Base-by-base conservation (phyloP, 305 asterid genomes). In the Fraxinus baroniana region DNA sequence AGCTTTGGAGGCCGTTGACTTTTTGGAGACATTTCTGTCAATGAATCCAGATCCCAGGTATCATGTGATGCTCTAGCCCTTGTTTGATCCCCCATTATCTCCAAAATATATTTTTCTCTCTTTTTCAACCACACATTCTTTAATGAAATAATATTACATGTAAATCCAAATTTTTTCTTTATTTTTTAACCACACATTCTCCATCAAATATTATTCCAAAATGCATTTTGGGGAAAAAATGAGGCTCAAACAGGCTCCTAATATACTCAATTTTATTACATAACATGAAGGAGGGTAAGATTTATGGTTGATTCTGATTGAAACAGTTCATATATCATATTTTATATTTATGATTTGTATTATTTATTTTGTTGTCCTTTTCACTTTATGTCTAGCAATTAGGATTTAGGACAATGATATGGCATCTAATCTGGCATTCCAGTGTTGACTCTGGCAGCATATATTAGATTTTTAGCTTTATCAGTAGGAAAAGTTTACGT, bases 21-120 rank as follows among this genome's bases (percentile, higher is more conserved):
- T 90, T 86, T 87, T 96, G 88, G 97, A 91, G 81, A 86, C 86
- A 75, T 95, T 87, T 90, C 92, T 96, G 76, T 88, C 91, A 39
- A 94, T 92, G 99, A 91, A 90, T 83, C 99, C 98, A 33, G 96
- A 94, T 83, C 28, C 89, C 76, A 90, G 97, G 97, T 95, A 90
- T 74, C 71, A 13, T 26, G 55, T 7, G 76, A 64, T 79, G 84
- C 68, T 49, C 7, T 12, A 24, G 30, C 17, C 52, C 52, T 41
- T 41, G 52, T 41, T 41, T 41, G 17, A 41, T 41, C 52, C 49
- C 49, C 52, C 52, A 1, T 41, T 41, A 41, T 41, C 10, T 41
- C 52, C 52, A 41, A 41, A 41, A 41, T 41, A 41, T 41, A 41
- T 2, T 41, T 41, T 41, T 41, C 49, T 41, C 15, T 41, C 3